phyloP scores from a whole-genome alignment of 1,139 yeast genomes.

The Pichia sp. region DNA sequence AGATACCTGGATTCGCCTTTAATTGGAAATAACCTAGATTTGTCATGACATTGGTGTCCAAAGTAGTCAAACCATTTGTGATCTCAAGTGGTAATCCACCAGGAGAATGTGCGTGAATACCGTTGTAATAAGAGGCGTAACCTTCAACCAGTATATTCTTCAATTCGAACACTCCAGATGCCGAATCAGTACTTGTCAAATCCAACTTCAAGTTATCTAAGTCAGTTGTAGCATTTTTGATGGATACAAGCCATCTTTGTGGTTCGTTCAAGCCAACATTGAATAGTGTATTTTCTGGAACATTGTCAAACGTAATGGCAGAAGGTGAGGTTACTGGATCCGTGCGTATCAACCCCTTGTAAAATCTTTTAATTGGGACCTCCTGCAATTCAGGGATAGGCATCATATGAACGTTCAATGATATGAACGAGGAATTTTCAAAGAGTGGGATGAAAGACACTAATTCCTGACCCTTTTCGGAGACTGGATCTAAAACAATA shows the following conservation, averaged over 20 bases:
- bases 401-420: slow-evolving; percentile 48
- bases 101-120: slow-evolving; percentile 33
- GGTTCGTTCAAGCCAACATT: slow-evolving; percentile 60
- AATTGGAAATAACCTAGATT: slow-evolving; percentile 73
- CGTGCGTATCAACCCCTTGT: slow-evolving; percentile 35
- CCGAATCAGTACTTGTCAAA: slow-evolving; percentile 21
- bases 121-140: slow-evolving; percentile 40
- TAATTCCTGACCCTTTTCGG: slow-evolving; percentile 59
- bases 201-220: slow-evolving; percentile 50
- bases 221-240: slow-evolving; percentile 45
- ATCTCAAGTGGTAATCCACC: slow-evolving; percentile 44
- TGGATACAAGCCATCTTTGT: slow-evolving; percentile 54
- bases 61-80: slow-evolving; percentile 13
- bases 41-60: slow-evolving; percentile 66
- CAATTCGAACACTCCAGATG: slow-evolving; percentile 41
- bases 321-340: slow-evolving; percentile 29
- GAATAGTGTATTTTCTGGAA: slow-evolving; percentile 46
- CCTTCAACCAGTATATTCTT: slow-evolving; percentile 62
- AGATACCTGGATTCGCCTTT: slow-evolving; percentile 60
- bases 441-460: slow-evolving; percentile 36
- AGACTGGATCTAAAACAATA: slow-evolving; percentile 64
- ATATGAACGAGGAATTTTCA: slow-evolving; percentile 36
- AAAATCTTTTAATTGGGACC: slow-evolving; percentile 52
- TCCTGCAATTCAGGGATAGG: slow-evolving; percentile 41
- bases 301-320: slow-evolving; percentile 29